Evolutionary conservation across 1,284 basidiomycete genomes (phyloP), one percentile per base, ranked within the genome.

Genomic region (Ceratobasidium sp.): DNA sequence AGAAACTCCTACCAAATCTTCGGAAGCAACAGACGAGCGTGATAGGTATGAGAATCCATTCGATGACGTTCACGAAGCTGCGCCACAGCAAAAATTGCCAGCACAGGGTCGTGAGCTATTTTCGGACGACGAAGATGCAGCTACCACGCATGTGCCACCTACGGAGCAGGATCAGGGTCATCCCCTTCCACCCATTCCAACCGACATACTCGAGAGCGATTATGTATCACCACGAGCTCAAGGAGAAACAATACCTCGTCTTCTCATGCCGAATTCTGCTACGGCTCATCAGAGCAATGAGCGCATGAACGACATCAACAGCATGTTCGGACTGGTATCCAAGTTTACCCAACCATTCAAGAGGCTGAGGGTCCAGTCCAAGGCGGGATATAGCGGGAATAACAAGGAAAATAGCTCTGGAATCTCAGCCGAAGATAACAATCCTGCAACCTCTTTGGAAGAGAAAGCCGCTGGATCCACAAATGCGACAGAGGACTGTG

Each of bases 261-360:
- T 73, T 6, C 70, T 44, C n/a, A 73, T 59, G 26, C 70, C 70
- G 26, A 73, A 73, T 28, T 73, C 62, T 40, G 70, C 70, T 40
- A 44, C 40, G 20, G 57, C 28, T 62, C 59, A 10, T 44, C 20
- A 62, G 28, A 33, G 42, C 46, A 15, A 12, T 38, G 56, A 33
- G 57, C 57, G 59, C 15, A 26, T 44, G 46, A n/a, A 73, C 23
- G 44, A 73, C 33, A 13, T 28, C 23, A 42, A 73, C 28, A 73
- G 33, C 33, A 1, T 57, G 57, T 57, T 62, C 28, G 70, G 70
- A 44, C 26, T 75, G 50, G 23, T 75, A 5, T 50, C 50, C 28
- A 75, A 75, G 42, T 20, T 66, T 42, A 66, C 62, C n/a, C 61
- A 66, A 28, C 73, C 73, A 12, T 66, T 75, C 48, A 64, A 38